phyloP scores from a whole-genome alignment of 306 rosid species.

The Vicia sativa region DNA sequence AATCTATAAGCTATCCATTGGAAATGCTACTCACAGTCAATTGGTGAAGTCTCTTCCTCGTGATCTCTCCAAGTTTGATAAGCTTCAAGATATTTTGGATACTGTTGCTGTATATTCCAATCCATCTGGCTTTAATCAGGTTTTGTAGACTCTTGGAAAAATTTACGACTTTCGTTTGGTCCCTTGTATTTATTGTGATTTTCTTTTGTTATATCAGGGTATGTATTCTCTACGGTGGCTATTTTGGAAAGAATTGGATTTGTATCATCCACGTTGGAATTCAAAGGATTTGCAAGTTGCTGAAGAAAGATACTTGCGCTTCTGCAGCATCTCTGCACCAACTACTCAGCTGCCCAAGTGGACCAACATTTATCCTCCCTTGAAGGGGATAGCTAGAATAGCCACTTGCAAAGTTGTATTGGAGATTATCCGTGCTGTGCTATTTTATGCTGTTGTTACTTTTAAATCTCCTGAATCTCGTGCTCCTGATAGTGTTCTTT shows the following conservation, averaged over 20 bases:
- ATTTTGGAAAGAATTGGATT: conserved; percentile 87
- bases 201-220: conserved; percentile 58
- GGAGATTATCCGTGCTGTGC: conserved; percentile 78
- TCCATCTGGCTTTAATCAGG: conserved; percentile 95
- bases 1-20: conserved; percentile 73
- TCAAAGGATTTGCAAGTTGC: conserved; percentile 88
- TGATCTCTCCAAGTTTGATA: conserved; percentile 79
- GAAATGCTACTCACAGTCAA: conserved; percentile 92
- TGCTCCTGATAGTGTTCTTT: conserved; percentile 83
- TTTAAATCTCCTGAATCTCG: conserved; percentile 73
- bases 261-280: conserved; percentile 95
- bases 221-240: conserved; percentile 84
- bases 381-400: conserved; percentile 72
- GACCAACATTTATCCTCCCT: conserved; percentile 81
- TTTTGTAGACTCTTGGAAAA: conserved; percentile 28
- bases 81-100: conserved; percentile 77
- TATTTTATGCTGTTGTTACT: conserved; percentile 78
- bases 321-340: conserved; percentile 65
- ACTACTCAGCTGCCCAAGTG: conserved; percentile 78
- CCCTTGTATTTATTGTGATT: conserved; percentile 30
- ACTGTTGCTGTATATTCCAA: conserved; percentile 69
- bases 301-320: conserved; percentile 94
- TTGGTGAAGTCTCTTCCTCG: conserved; percentile 92
- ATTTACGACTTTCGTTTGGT: conserved; percentile 21
- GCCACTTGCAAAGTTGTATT: conserved; percentile 85